Percentiles rank a stretch among this genome's conserved stretches.
These are phyloP conservation scores for Sphaerostilbella broomeana DNA, from an alignment of 2,329 filamentous ascomycete genomes.

Conservation along the genomic window DNA sequence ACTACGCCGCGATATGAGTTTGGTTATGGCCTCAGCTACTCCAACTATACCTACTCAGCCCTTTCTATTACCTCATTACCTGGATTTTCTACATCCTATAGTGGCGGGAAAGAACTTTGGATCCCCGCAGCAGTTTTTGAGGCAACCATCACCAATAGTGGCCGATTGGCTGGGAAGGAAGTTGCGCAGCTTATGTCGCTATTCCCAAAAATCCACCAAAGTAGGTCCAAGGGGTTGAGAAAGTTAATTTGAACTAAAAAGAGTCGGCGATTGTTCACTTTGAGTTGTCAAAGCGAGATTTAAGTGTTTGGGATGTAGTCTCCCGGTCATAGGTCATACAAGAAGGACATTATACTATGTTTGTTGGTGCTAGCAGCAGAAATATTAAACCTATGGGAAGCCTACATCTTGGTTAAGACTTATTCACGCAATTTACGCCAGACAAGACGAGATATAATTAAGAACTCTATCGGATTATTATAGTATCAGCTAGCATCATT, in stretches of 20 bases:
- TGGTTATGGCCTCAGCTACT: slow-evolving; percentile 50
- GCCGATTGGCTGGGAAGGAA: slow-evolving; percentile 44
- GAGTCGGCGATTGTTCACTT: slow-evolving; percentile 41
- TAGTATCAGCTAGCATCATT: no score
- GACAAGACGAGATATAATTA: no score
- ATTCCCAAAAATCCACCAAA: slow-evolving; percentile 54
- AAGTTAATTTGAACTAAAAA: slow-evolving; percentile 42
- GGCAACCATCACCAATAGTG: slow-evolving; percentile 57
- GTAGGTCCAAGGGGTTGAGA: slow-evolving; percentile 59
- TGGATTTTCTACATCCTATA: slow-evolving; percentile 37
- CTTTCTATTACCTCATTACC: slow-evolving; percentile 27
- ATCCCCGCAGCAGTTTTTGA: slow-evolving; percentile 52
- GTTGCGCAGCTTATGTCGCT: slow-evolving; percentile 53
- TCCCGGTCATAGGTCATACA: slow-evolving; percentile 52
- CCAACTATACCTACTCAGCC: slow-evolving; percentile 42
- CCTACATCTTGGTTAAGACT: no score
- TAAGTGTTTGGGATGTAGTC: slow-evolving; percentile 58
- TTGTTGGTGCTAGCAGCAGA: slow-evolving; percentile 41
- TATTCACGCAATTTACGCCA: no score
- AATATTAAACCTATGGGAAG: slow-evolving; percentile 24
- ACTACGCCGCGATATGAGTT: slow-evolving; percentile 47
- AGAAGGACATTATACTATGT: slow-evolving; percentile 35
- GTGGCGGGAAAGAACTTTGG: slow-evolving; percentile 56
- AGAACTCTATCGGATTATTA: no score
- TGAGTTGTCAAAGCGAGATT: slow-evolving; percentile 51